These are phyloP conservation scores for Thelonectria blattea DNA, from an alignment of 2,329 filamentous ascomycete genomes.

Conservation along the genomic window DNA sequence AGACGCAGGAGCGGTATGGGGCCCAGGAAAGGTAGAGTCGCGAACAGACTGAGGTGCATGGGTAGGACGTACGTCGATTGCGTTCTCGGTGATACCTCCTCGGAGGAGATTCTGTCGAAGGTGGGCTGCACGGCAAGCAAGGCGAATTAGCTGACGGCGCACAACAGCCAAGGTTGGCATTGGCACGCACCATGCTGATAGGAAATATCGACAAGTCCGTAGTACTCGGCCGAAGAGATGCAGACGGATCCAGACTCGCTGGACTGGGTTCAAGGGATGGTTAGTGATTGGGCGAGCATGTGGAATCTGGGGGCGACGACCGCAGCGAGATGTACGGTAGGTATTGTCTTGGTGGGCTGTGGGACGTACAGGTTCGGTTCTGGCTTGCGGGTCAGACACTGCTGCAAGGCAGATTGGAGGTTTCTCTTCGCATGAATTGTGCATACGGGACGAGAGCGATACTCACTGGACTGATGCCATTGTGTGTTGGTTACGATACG, in stretches of 20 bases:
- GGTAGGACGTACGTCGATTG: constrained; percentile 51
- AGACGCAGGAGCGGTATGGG: neutral
- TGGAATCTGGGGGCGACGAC: neutral
- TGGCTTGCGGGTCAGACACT: neutral
- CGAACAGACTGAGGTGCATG: neutral
- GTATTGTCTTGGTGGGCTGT: neutral
- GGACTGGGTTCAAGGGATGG: neutral
- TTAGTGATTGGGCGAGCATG: constrained; percentile 1
- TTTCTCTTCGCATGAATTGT: neutral
- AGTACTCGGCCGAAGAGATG: constrained; percentile 67
- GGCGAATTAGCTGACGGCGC: neutral
- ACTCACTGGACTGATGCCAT: constrained; percentile 15
- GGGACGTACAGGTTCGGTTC: constrained; percentile 10
- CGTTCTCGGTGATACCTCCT: constrained; percentile 55
- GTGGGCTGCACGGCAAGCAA: constrained; percentile 23
- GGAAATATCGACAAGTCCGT: constrained; percentile 58
- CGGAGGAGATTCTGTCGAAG: constrained; percentile 52
- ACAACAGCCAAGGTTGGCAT: neutral
- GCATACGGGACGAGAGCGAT: neutral
- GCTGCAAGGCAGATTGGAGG: neutral
- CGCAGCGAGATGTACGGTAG: neutral
- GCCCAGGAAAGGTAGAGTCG: neutral
- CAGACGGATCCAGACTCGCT: constrained; percentile 46
- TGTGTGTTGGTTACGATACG: neutral
- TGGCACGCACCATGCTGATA: constrained; percentile 60